These are phyloP conservation scores for Potentilla sterilis DNA, from an alignment of 306 rosid species.

Conservation along the genomic window DNA sequence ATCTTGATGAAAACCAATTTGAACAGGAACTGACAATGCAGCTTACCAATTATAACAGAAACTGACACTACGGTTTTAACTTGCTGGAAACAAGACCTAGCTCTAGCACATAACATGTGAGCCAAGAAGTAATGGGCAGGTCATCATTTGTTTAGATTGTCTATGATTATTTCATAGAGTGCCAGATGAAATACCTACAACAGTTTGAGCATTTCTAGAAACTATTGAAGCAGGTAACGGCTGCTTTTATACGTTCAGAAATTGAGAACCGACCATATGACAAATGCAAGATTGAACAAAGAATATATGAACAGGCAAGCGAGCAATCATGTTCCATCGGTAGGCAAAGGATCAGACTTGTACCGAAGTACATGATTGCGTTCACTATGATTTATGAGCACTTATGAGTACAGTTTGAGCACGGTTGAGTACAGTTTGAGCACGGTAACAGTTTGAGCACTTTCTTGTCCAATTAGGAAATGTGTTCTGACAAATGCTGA, in stretches of 20 bases:
- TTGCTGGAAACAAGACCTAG: not conserved
- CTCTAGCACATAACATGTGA: not conserved
- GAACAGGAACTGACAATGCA: not conserved
- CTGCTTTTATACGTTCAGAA: not conserved
- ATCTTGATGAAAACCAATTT: not conserved
- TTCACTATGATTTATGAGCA: not conserved
- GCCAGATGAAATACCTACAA: not conserved
- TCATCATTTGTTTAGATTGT: not conserved
- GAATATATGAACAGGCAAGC: not conserved
- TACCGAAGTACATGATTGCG: not conserved
- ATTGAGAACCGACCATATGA: not conserved
- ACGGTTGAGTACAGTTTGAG: too few relatives aligned
- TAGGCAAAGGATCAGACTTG: not conserved
- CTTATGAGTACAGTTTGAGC: not conserved
- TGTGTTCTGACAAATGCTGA: not conserved
- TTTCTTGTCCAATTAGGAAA: constrained; percentile 1
- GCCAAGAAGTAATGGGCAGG: constrained; percentile 9
- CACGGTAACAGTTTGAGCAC: not conserved
- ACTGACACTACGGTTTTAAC: not conserved
- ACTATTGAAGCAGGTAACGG: not conserved
- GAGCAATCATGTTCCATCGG: not conserved
- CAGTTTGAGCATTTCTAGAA: not conserved
- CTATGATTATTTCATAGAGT: not conserved
- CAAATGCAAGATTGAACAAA: not conserved
- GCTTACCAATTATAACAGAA: not conserved